Evolutionary conservation across 2,329 filamentous ascomycete species (phyloP).

Genomic region (Sporothrix globosa): DNA sequence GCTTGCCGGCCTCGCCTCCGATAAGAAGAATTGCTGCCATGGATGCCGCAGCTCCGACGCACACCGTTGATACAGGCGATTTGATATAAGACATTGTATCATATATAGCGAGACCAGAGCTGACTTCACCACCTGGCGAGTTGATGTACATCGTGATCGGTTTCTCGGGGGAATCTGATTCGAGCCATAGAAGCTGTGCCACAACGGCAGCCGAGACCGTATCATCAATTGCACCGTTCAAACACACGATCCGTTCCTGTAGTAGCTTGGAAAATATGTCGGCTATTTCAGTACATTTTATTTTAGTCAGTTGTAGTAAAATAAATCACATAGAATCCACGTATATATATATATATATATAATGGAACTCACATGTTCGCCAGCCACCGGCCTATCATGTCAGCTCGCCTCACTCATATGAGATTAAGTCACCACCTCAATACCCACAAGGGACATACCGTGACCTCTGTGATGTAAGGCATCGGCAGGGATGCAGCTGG

Average conservation of each 20-base stretch:
- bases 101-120: constrained; percentile 87
- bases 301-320: constrained; percentile 25
- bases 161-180: constrained; percentile 93
- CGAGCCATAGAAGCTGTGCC: constrained; percentile 94
- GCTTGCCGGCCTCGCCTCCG: constrained; percentile 80
- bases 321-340: neutral
- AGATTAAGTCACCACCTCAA: neutral
- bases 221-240: constrained; percentile 91
- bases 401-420: constrained; percentile 37
- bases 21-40: constrained; percentile 91
- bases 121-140: constrained; percentile 90
- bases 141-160: constrained; percentile 98
- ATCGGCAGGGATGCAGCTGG: constrained; percentile 24
- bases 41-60: constrained; percentile 88
- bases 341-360: too few species aligned
- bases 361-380: constrained; percentile 68
- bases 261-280: constrained; percentile 82
- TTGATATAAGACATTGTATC: constrained; percentile 98
- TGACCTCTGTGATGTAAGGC: constrained; percentile 40
- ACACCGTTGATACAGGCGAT: constrained; percentile 90
- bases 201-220: constrained; percentile 90
- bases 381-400: constrained; percentile 68
- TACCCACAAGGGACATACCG: constrained; percentile 45
- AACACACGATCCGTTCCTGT: constrained; percentile 90
- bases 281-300: constrained; percentile 51